Percentiles rank a stretch among this genome's conserved stretches.
phyloP scores from a whole-genome alignment of 192 early-diverging fungal genomes.

The Podila epicladia region DNA sequence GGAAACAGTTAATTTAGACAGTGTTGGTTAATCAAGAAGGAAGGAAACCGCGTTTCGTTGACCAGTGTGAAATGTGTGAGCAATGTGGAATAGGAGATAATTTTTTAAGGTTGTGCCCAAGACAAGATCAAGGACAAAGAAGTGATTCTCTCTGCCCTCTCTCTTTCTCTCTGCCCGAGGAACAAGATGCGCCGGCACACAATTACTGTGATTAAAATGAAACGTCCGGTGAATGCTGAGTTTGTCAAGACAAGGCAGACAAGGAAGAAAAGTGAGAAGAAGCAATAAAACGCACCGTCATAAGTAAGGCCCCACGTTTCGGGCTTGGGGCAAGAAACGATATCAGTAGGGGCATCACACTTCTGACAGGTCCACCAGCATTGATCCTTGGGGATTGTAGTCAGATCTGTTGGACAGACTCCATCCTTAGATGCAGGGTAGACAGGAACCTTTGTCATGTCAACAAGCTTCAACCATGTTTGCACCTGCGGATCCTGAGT shows the following conservation, averaged over 20 bases:
- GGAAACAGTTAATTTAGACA: not conserved
- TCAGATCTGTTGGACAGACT: constrained; percentile 29
- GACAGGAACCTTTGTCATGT: constrained; percentile 43
- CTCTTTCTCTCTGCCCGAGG: too few relatives aligned
- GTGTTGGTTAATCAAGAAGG: not conserved
- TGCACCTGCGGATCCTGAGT: constrained; percentile 36
- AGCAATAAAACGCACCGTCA: constrained; percentile 44
- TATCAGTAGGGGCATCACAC: constrained; percentile 45
- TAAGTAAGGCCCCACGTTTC: constrained; percentile 67
- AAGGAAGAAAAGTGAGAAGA: not conserved
- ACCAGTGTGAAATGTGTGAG: not conserved
- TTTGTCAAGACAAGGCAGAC: not conserved
- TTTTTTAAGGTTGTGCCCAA: too few relatives aligned
- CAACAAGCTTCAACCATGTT: constrained; percentile 43
- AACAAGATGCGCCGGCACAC: too few relatives aligned
- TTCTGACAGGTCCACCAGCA: constrained; percentile 67
- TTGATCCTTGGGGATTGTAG: constrained; percentile 42
- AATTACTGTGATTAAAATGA: not conserved
- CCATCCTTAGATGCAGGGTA: constrained; percentile 32
- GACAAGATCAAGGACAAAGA: too few relatives aligned
- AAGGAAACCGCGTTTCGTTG: not conserved
- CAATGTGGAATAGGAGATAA: too few relatives aligned
- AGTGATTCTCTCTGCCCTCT: too few relatives aligned
- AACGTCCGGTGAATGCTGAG: not conserved
- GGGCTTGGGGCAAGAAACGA: constrained; percentile 58